These are phyloP conservation scores for Dictyostelium discoideum DNA, from an alignment of 78 protist species.

Conservation along the genomic window DNA sequence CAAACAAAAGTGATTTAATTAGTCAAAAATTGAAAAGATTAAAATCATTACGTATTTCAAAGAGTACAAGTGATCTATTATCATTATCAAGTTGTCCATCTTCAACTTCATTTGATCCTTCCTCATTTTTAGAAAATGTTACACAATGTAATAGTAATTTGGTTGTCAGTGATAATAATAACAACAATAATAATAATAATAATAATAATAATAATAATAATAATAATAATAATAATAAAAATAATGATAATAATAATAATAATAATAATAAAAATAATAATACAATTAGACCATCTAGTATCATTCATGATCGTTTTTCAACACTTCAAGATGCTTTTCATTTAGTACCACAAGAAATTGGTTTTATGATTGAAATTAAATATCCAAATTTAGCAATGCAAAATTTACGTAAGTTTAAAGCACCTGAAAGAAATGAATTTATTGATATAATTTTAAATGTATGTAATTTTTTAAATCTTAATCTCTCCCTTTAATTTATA, in stretches of 20 bases:
- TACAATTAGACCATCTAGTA: background rate
- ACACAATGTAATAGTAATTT: background rate
- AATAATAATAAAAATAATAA: background rate
- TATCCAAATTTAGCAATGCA: conserved; percentile 79
- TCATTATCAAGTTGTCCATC: background rate
- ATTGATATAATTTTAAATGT: conserved; percentile 72
- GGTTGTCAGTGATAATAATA: background rate
- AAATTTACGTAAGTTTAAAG: conserved; percentile 60
- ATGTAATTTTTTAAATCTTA: background rate
- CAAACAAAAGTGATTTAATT: conserved; percentile 6
- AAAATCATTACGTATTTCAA: conserved; percentile 40
- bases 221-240: background rate
- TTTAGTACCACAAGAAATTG: conserved; percentile 78
- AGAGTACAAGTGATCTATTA: conserved; percentile 47
- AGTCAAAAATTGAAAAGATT: conserved; percentile 16
- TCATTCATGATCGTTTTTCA: conserved; percentile 62
- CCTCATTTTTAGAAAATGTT: background rate
- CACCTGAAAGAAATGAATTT: conserved; percentile 65
- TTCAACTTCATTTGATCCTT: background rate
- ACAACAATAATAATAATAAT: background rate
- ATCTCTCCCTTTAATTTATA: no score
- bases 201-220: background rate
- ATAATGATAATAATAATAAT: no score
- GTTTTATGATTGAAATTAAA: conserved; percentile 78
- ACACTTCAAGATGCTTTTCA: conserved; percentile 58